phyloP scores from a whole-genome alignment of 23 red algal species.

The Gracilariopsis chorda region DNA sequence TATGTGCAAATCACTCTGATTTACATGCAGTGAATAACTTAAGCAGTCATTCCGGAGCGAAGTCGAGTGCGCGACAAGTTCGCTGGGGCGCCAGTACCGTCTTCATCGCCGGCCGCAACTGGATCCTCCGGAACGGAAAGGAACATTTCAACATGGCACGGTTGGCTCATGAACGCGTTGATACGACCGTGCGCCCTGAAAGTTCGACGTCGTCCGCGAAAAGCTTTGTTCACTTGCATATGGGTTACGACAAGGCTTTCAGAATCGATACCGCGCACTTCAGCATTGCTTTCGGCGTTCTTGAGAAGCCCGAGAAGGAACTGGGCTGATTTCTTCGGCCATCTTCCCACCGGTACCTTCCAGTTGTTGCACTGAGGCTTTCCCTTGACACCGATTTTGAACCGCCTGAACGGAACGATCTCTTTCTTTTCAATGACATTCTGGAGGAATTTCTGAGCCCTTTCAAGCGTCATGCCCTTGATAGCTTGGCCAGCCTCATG shows the following conservation, averaged over 20 bases:
- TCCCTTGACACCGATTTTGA: constrained; percentile 94
- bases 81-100: constrained; percentile 24
- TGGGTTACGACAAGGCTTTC: constrained; percentile 87
- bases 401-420: constrained; percentile 96
- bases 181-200: constrained; percentile 96
- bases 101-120: constrained; percentile 59
- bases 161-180: constrained; percentile 95
- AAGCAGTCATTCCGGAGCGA: constrained; percentile 66
- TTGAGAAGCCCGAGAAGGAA: constrained; percentile 89
- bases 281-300: constrained; percentile 95
- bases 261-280: constrained; percentile 84
- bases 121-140: constrained; percentile 63
- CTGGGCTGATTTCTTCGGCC: constrained; percentile 83
- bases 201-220: constrained; percentile 88
- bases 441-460: constrained; percentile 89
- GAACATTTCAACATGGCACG: constrained; percentile 99
- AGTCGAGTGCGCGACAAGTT: constrained; percentile 38
- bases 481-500: constrained; percentile 88
- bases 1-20: neutral
- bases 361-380: constrained; percentile 92
- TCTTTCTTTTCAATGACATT: constrained; percentile 98
- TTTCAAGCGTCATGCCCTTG: constrained; percentile 73
- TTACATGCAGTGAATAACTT: constrained; percentile 12
- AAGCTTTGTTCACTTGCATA: constrained; percentile 97
- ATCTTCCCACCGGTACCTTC: constrained; percentile 83